Conservation (phyloP, 2,329 filamentous ascomycete genomes). For the Ambrosiella cleistominuta region DNA sequence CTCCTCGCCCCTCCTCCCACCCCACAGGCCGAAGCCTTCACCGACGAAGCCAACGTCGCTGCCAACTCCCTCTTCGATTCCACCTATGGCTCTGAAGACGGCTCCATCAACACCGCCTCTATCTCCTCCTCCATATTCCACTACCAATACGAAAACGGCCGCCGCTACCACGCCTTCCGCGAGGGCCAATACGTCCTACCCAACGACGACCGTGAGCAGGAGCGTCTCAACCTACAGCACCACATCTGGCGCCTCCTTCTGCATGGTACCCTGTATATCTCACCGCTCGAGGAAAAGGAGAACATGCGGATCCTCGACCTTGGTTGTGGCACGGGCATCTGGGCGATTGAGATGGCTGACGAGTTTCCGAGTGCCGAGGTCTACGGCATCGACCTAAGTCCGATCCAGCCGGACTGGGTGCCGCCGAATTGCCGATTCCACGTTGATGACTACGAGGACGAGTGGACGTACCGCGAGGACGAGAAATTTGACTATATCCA, state of each 20-base stretch:
- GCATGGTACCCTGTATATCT: slow-evolving; percentile 26
- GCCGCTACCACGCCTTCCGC: slow-evolving; percentile 30
- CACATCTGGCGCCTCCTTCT: slow-evolving; percentile 32
- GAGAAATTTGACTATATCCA: slow-evolving; percentile 21
- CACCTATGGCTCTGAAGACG: slow-evolving; percentile 20
- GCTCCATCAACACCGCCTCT: slow-evolving; percentile 19
- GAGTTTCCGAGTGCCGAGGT: slow-evolving; percentile 22
- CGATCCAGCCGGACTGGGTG: slow-evolving; percentile 40
- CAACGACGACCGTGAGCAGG: slow-evolving; percentile 36
- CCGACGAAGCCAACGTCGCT: neutral
- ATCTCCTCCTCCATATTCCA: slow-evolving; percentile 27
- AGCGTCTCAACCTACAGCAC: slow-evolving; percentile 37
- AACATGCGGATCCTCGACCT: slow-evolving; percentile 34
- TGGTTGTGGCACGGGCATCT: slow-evolving; percentile 45
- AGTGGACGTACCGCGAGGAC: slow-evolving; percentile 25
- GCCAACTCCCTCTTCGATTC: slow-evolving; percentile 18
- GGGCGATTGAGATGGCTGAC: slow-evolving; percentile 30
- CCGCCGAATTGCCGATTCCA: slow-evolving; percentile 46
- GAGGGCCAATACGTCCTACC: slow-evolving; percentile 28
- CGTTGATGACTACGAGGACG: slow-evolving; percentile 45
- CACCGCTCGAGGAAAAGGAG: slow-evolving; percentile 23
- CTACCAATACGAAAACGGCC: slow-evolving; percentile 30
- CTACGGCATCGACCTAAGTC: slow-evolving; percentile 37
- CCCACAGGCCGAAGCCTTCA: slow-evolving; percentile 7
- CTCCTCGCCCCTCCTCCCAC: neutral